These are phyloP conservation scores for Atkinsonella texensis DNA, from an alignment of 2,329 filamentous ascomycete species.

Conservation along the genomic window DNA sequence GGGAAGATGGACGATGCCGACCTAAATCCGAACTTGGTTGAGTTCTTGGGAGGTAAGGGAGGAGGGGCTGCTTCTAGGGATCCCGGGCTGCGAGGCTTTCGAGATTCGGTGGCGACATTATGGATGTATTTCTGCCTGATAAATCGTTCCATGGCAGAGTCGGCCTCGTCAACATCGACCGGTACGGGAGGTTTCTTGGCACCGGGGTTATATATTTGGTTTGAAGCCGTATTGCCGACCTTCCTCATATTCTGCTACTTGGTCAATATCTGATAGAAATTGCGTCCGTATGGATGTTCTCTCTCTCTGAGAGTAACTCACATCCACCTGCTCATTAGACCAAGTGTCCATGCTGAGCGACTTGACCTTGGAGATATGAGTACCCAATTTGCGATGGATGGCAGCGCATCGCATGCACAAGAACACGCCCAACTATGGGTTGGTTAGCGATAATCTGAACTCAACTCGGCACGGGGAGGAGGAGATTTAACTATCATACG, in stretches of 20 bases:
- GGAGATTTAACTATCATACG: conserved; percentile 34
- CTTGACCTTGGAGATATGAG: conserved; percentile 97
- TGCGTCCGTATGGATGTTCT: background rate
- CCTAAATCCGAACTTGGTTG: conserved; percentile 48
- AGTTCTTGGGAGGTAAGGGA: conserved; percentile 49
- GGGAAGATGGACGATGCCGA: conserved; percentile 57
- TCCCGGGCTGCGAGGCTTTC: conserved; percentile 33
- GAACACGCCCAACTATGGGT: conserved; percentile 74
- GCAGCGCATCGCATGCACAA: conserved; percentile 95
- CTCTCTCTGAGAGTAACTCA: conserved; percentile 32
- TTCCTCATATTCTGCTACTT: conserved; percentile 73
- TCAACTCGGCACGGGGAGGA: background rate
- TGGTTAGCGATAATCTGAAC: conserved; percentile 3
- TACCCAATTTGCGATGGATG: conserved; percentile 91
- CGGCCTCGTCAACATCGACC: conserved; percentile 81
- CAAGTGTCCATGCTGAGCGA: conserved; percentile 98
- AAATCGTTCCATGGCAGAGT: conserved; percentile 89
- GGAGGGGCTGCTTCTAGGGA: conserved; percentile 48
- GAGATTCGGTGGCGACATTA: conserved; percentile 23
- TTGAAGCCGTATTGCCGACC: conserved; percentile 75
- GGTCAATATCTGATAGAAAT: background rate
- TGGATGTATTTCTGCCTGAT: conserved; percentile 90
- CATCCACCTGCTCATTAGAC: conserved; percentile 92
- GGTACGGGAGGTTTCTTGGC: conserved; percentile 75
- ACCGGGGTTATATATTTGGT: conserved; percentile 79